A percentile compares a stretch with the other conserved stretches of the same genome.
phyloP scores from a whole-genome alignment of 306 rosid species.

The Rubus idaeus region DNA sequence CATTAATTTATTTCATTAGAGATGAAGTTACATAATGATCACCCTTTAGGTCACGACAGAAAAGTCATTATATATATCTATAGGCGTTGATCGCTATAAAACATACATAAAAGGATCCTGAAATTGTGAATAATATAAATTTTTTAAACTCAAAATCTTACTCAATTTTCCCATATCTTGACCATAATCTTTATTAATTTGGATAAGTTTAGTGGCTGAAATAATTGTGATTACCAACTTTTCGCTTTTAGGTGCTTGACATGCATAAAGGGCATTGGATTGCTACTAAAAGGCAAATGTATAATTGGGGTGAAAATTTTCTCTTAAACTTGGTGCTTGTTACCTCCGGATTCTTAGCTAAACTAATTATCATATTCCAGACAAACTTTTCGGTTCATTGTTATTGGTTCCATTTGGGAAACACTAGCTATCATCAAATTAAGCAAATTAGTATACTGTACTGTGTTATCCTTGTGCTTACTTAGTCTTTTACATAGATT shows the following conservation, averaged over 20 bases:
- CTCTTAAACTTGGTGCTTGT: not conserved
- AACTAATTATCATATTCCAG: conserved; percentile 14
- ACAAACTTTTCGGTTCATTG: conserved; percentile 19
- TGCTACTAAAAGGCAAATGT: conserved; percentile 20
- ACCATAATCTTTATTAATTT: not conserved
- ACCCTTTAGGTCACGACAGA: no score
- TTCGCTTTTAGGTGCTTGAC: conserved; percentile 18
- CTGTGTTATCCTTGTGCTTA: not conserved
- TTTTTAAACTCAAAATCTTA: no score
- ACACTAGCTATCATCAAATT: conserved; percentile 8
- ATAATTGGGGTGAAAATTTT: not conserved
- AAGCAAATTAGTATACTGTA: not conserved
- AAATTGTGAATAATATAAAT: no score
- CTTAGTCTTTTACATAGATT: not conserved
- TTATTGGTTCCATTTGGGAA: conserved; percentile 11
- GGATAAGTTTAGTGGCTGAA: not conserved
- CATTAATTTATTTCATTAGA: no score
- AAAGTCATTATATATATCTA: no score
- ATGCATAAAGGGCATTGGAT: conserved; percentile 20
- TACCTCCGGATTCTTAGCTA: conserved; percentile 27
- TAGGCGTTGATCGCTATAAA: no score
- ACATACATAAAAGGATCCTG: no score
- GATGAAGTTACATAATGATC: no score
- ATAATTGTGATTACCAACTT: conserved; percentile 15
- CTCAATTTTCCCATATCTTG: no score